phyloP scores from a whole-genome alignment of 495 filamentous ascomycete genomes.

The Penicillium pancosmium region DNA sequence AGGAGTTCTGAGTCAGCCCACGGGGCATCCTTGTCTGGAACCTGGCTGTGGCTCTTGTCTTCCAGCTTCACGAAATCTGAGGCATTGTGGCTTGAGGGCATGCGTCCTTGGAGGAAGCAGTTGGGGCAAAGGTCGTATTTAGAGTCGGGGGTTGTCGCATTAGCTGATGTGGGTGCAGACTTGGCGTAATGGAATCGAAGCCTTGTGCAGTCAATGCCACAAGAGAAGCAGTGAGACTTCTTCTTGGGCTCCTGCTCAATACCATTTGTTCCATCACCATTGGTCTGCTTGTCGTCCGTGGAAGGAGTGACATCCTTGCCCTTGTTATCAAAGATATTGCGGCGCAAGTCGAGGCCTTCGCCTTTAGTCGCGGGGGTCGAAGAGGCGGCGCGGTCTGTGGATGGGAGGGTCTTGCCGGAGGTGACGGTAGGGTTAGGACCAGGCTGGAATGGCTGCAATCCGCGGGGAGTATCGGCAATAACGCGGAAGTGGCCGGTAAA shows the following conservation, averaged over 20 bases:
- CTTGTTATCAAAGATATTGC: slow-evolving; percentile 92
- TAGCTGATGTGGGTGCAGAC: slow-evolving; percentile 55
- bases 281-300: slow-evolving; percentile 67
- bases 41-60: slow-evolving; percentile 72
- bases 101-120: slow-evolving; percentile 80
- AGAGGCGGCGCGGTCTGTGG: slow-evolving; percentile 76
- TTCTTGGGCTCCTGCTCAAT: slow-evolving; percentile 70
- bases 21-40: slow-evolving; percentile 77
- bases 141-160: slow-evolving; percentile 57
- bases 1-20: slow-evolving; percentile 92
- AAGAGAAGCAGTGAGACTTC: slow-evolving; percentile 81
- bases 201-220: slow-evolving; percentile 89
- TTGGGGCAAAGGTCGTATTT: slow-evolving; percentile 87
- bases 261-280: slow-evolving; percentile 69
- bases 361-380: slow-evolving; percentile 69
- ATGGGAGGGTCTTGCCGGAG: slow-evolving; percentile 69
- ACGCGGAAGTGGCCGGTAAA: slow-evolving; percentile 97
- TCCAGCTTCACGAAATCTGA: slow-evolving; percentile 85
- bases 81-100: slow-evolving; percentile 70
- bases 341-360: slow-evolving; percentile 87
- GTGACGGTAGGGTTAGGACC: slow-evolving; percentile 74
- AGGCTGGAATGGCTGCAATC: slow-evolving; percentile 92
- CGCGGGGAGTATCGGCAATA: slow-evolving; percentile 90
- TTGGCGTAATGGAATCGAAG: slow-evolving; percentile 87
- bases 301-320: slow-evolving; percentile 75